Evolutionary conservation across 371 early-diverging fungal species (phyloP), one percentile per base, ranked within the genome.

Genomic region (Mucor irregularis): DNA sequence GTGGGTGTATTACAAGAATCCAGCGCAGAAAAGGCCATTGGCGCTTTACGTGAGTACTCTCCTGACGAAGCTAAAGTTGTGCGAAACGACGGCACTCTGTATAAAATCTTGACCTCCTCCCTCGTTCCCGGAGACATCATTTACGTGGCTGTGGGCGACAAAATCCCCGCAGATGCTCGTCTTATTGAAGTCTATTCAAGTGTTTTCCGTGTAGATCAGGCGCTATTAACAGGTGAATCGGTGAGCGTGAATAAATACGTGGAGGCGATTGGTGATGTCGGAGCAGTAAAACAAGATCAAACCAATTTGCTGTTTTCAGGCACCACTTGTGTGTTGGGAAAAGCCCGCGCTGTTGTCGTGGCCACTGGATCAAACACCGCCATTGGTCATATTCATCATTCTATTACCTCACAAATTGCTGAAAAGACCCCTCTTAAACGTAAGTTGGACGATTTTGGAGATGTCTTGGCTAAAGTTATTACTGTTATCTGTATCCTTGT

Each of bases 81-180:
- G 37, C 89, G 98, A n/a, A 22, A 50, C 28, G 80, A 87, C 60
- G 93, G 94, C 28, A 59, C 78, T 16, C 37, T 82, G 16, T 49
- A 67, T 34, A 90, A 86, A 71, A 80, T 96, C 33, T 65, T 85
- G 25, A 84, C 97, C 8, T n/a, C n/a, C n/a, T n/a, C n/a, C n/a
- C n/a, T n/a, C n/a, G 97, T 98, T 11, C 98, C 97, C 10, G 97
- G 98, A 45, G 97, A 97, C 80, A 90, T 97, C 48, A 86, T 98
- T 44, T 84, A 87, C 30, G 62, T 98, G 21, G 74, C 88, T 49
- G 92, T 93, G 2, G 99, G 98, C 43, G 97, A 96, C 71, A 93
- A 93, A 73, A 80, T 98, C 29, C 97, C 99, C 21, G 98, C 99
- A 30, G 99, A 98, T 67, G 87, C 88, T 57, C 88, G 99, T 44